Evolutionary conservation across 202 grass and related monocot species (phyloP), one percentile per base, ranked within the genome.

Genomic region (Dendrocalamus latiflorus): DNA sequence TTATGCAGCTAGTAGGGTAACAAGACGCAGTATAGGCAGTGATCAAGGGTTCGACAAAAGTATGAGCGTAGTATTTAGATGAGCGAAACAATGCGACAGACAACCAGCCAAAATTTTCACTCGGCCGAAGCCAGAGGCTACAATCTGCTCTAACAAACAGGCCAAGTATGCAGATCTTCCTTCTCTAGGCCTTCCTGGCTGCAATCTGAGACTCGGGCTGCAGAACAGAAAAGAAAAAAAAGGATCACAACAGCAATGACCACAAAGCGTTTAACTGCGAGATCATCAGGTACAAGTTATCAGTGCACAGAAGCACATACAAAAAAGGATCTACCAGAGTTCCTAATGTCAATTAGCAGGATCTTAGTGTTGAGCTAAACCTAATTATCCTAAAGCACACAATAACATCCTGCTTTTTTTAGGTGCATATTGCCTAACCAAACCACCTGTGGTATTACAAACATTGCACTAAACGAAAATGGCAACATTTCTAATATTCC

Each of bases 201-300:
- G 85, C 85, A 17, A 91, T 88, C 78, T 91, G 89, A 3, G 85
- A 85, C 57, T 91, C 82, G 0, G 67, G 82, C 89, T 91, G 86
- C 62, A 79, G 2, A 21, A 55, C 15, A 12, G 4, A 61, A 0
- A 59, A 2, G 13, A 18, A 0, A 59, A 75, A 20, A 51, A 10
- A 0, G 5, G 12, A 57, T 9, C 9, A 57, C 1, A 20, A 43
- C 9, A 17, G 1, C 36, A 2, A 5, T 15, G 6, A 73, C 1
- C 10, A 9, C 10, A 8, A 42, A 66, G 10, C 2, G n/a, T 6
- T 6, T 3, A 6, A 7, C 9, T 0, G 7, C 3, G 20, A 39
- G 1, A 1, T 9, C 5, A 51, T 72, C 14, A 28, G 21, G 8
- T 4, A 25, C 6, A 0, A n/a, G 3, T 14, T 11, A 12, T 21